Evolutionary conservation across 2,329 filamentous ascomycete species (phyloP).

Genomic region (Chalara sp.): DNA sequence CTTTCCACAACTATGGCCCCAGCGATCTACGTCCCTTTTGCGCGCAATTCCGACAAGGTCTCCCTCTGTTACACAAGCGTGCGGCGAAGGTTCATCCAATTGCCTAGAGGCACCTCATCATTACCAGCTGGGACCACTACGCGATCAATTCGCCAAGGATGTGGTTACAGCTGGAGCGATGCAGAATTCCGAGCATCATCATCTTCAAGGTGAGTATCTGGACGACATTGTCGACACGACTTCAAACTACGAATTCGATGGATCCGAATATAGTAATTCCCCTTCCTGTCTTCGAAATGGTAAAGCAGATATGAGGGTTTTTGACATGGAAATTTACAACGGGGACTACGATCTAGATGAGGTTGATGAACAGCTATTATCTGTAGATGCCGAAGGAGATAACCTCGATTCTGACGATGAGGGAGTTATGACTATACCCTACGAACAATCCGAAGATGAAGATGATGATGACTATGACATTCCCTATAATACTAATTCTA

Average conservation of each 20-base stretch:
- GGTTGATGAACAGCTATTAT: slow-evolving; percentile 20
- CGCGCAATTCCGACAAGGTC: slow-evolving; percentile 7
- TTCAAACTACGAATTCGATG: slow-evolving; percentile 50
- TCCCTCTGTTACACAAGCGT: slow-evolving; percentile 25
- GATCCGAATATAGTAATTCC: background rate
- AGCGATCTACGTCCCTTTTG: slow-evolving; percentile 21
- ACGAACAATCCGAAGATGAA: slow-evolving; percentile 41
- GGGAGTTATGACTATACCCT: slow-evolving; percentile 31
- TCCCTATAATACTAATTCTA: slow-evolving; percentile 43
- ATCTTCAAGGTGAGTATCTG: slow-evolving; percentile 42
- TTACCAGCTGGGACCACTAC: slow-evolving; percentile 17
- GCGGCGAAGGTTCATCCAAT: slow-evolving; percentile 26
- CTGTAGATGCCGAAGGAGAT: slow-evolving; percentile 9
- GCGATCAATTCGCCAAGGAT: slow-evolving; percentile 17
- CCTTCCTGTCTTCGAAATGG: background rate
- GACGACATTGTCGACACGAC: slow-evolving; percentile 16
- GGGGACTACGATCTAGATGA: slow-evolving; percentile 21
- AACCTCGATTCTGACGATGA: slow-evolving; percentile 21
- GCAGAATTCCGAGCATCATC: slow-evolving; percentile 30
- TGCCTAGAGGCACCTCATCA: slow-evolving; percentile 23
- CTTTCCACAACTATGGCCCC: slow-evolving; percentile 24
- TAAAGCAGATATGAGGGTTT: background rate
- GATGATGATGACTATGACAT: slow-evolving; percentile 57
- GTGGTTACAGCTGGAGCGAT: slow-evolving; percentile 12
- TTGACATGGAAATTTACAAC: slow-evolving; percentile 9